These are phyloP conservation scores for Xylariomycetidae sp. DNA, from an alignment of 2,329 filamentous ascomycete genomes.

Conservation along the genomic window DNA sequence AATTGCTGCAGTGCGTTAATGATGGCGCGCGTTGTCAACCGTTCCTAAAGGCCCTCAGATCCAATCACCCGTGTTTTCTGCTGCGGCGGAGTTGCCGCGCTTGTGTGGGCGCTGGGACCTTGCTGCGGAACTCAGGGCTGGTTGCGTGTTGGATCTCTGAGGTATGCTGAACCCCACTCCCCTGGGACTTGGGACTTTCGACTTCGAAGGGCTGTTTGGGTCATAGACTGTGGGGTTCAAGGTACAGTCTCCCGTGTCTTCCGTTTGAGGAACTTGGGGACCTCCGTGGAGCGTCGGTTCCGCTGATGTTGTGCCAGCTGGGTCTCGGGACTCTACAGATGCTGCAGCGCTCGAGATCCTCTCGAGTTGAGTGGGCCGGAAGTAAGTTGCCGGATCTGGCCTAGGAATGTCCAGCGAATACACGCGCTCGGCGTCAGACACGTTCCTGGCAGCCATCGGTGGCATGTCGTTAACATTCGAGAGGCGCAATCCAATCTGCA, in stretches of 20 bases:
- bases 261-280: constrained; percentile 9
- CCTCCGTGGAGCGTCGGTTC: too few relatives aligned
- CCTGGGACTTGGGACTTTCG: constrained; percentile 36
- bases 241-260: constrained; percentile 28
- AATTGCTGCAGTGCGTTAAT: not conserved
- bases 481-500: constrained; percentile 65
- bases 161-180: constrained; percentile 36
- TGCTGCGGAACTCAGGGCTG: constrained; percentile 8
- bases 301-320: constrained; percentile 4
- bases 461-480: constrained; percentile 52
- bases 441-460: constrained; percentile 27
- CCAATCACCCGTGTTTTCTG: constrained; percentile 18
- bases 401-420: constrained; percentile 32
- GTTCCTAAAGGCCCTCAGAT: constrained; percentile 22
- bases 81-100: constrained; percentile 17
- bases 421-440: constrained; percentile 29
- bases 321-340: constrained; percentile 19
- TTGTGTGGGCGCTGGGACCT: constrained; percentile 12
- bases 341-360: constrained; percentile 15
- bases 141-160: constrained; percentile 18
- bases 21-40: not conserved
- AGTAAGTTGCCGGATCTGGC: constrained; percentile 8
- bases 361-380: constrained; percentile 28
- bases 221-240: constrained; percentile 49
- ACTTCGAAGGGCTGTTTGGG: constrained; percentile 32